Conservation (phyloP, 805 yeast genomes). For the Candida schatavii region DNA sequence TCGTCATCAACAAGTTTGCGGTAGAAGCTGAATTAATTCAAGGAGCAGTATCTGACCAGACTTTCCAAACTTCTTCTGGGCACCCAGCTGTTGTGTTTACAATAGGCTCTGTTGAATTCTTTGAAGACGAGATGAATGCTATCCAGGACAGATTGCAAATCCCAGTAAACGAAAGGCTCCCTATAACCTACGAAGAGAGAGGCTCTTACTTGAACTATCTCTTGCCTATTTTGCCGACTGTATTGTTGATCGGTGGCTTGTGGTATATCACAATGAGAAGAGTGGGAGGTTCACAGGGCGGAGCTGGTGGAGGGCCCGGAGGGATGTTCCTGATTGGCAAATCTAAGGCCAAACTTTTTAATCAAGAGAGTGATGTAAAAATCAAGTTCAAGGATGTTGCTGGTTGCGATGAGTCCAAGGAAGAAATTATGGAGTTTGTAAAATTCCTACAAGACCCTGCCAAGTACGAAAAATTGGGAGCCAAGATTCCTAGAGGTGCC, state of each 20-base stretch:
- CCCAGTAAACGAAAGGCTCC: constrained; percentile 68
- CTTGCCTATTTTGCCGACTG: constrained; percentile 76
- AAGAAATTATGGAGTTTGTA: constrained; percentile 94
- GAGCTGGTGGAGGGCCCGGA: constrained; percentile 36
- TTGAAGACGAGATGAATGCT: constrained; percentile 77
- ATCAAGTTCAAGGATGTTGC: constrained; percentile 88
- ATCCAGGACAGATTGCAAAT: constrained; percentile 70
- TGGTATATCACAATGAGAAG: constrained; percentile 60
- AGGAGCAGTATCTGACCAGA: constrained; percentile 41
- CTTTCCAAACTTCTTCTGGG: constrained; percentile 36
- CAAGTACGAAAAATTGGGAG: constrained; percentile 85
- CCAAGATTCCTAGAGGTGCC: constrained; percentile 94
- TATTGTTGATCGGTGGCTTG: constrained; percentile 75
- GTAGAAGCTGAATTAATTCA: constrained; percentile 67
- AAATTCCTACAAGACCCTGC: constrained; percentile 80
- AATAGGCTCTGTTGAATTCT: constrained; percentile 81
- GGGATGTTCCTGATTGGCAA: constrained; percentile 78
- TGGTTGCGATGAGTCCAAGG: constrained; percentile 92
- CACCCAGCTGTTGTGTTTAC: constrained; percentile 63
- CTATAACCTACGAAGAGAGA: constrained; percentile 70
- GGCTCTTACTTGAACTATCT: constrained; percentile 62
- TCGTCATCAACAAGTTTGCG: constrained; percentile 67
- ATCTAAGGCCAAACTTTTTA: constrained; percentile 74
- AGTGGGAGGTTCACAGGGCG: constrained; percentile 46
- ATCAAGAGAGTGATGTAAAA: constrained; percentile 79